Percentiles rank a stretch among this genome's conserved stretches.
phyloP scores from a whole-genome alignment of 805 yeast genomes.

The Debaryomyces prosopidis region DNA sequence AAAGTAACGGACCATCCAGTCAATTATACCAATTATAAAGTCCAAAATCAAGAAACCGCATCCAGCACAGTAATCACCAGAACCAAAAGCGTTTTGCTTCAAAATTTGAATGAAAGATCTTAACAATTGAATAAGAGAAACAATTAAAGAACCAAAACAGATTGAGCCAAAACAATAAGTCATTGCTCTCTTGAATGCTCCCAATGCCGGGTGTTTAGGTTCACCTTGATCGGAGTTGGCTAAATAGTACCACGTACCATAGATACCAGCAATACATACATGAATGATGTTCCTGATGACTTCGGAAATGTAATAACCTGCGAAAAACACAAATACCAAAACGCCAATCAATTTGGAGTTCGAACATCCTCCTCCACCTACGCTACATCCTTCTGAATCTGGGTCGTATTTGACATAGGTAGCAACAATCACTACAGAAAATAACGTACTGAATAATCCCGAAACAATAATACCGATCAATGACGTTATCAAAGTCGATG shows the following conservation, averaged over 20 bases:
- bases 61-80: constrained; percentile 54
- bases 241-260: constrained; percentile 90
- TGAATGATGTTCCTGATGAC: constrained; percentile 80
- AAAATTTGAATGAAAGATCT: constrained; percentile 54
- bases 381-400: constrained; percentile 52
- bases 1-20: constrained; percentile 82
- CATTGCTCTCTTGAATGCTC: constrained; percentile 76
- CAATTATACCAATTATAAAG: constrained; percentile 61
- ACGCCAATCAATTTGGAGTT: constrained; percentile 65
- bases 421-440: constrained; percentile 68
- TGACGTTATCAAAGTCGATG: constrained; percentile 65
- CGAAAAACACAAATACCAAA: constrained; percentile 72
- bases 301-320: constrained; percentile 82
- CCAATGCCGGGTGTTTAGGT: constrained; percentile 77
- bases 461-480: constrained; percentile 58
- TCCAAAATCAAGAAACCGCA: constrained; percentile 56
- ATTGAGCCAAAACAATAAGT: constrained; percentile 89
- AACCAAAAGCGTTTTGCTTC: constrained; percentile 51
- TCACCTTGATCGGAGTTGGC: constrained; percentile 72
- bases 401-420: constrained; percentile 78
- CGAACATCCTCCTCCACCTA: constrained; percentile 54
- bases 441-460: constrained; percentile 64
- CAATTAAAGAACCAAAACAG: constrained; percentile 79
- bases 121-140: constrained; percentile 68
- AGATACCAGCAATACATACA: constrained; percentile 78